Conservation (phyloP, 768 basidiomycete species). For the Boletus pseudopeckii region DNA sequence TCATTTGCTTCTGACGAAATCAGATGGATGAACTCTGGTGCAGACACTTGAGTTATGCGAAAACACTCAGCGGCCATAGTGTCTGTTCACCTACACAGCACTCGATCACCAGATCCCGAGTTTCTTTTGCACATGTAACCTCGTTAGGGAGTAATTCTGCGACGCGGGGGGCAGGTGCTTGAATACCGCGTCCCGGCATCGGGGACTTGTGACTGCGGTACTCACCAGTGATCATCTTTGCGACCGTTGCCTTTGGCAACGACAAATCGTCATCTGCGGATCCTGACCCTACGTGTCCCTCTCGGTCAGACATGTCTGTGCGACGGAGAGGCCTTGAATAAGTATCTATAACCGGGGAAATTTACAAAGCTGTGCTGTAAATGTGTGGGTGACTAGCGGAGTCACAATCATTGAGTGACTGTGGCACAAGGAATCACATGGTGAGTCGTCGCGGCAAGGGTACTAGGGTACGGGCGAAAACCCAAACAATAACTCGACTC, state of each 20-base stretch:
- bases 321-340: slow-evolving; percentile 6
- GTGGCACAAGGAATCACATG: no score
- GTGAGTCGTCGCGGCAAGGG: no score
- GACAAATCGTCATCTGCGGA: slow-evolving; percentile 89
- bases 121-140: slow-evolving; percentile 89
- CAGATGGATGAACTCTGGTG: slow-evolving; percentile 92
- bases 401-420: no score
- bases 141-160: slow-evolving; percentile 88
- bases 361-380: no score
- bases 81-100: slow-evolving; percentile 94
- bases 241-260: slow-evolving; percentile 93
- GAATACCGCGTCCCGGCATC: slow-evolving; percentile 6
- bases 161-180: neutral
- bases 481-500: no score
- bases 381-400: no score
- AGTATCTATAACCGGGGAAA: no score
- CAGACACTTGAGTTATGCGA: slow-evolving; percentile 13
- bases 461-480: no score
- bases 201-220: slow-evolving; percentile 5
- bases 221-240: slow-evolving; percentile 92
- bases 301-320: slow-evolving; percentile 81
- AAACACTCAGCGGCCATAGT: slow-evolving; percentile 1
- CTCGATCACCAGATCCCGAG: slow-evolving; percentile 94
- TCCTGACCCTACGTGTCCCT: slow-evolving; percentile 65
- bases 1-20: slow-evolving; percentile 98